Conservation (phyloP, 1,284 basidiomycete genomes). For the Trametes versicolor region DNA sequence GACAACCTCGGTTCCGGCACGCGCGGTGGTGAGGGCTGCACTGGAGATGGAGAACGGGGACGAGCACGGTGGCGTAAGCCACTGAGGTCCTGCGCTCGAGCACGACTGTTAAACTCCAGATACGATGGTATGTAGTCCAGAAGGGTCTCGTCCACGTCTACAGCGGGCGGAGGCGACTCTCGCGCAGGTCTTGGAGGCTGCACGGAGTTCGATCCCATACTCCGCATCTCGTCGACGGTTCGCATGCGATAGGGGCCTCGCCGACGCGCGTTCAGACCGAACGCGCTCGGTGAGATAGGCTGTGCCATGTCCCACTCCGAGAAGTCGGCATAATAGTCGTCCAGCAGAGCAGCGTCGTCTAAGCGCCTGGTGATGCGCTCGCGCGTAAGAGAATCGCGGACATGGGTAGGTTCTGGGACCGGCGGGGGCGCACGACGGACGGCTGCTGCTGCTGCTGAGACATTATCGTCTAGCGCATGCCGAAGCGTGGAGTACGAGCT, state of each 20-base stretch:
- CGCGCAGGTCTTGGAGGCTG: not conserved
- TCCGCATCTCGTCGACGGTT: not conserved
- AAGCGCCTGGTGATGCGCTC: not conserved
- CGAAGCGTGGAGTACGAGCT: conserved; percentile 32
- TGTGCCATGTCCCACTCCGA: not conserved
- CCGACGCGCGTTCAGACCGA: not conserved
- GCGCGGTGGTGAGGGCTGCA: not conserved
- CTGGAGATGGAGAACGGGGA: conserved; percentile 14
- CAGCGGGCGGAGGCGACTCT: not conserved
- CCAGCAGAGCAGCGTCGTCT: not conserved
- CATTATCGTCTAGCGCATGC: conserved; percentile 28
- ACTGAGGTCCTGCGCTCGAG: conserved; percentile 12
- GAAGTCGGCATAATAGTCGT: not conserved
- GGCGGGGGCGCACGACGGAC: not conserved
- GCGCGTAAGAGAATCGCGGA: not conserved
- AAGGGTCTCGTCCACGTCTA: not conserved
- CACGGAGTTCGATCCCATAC: not conserved
- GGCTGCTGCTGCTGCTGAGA: not conserved
- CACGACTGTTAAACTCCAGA: conserved; percentile 22
- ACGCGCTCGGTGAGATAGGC: not conserved
- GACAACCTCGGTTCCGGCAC: not conserved
- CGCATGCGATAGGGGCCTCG: not conserved
- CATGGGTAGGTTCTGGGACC: not conserved
- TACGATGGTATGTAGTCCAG: not conserved
- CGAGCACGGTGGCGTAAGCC: conserved; percentile 24